Evolutionary conservation across 1,139 yeast genomes (phyloP), one percentile per base, ranked within the genome.

Genomic region (Pichia sp.): DNA sequence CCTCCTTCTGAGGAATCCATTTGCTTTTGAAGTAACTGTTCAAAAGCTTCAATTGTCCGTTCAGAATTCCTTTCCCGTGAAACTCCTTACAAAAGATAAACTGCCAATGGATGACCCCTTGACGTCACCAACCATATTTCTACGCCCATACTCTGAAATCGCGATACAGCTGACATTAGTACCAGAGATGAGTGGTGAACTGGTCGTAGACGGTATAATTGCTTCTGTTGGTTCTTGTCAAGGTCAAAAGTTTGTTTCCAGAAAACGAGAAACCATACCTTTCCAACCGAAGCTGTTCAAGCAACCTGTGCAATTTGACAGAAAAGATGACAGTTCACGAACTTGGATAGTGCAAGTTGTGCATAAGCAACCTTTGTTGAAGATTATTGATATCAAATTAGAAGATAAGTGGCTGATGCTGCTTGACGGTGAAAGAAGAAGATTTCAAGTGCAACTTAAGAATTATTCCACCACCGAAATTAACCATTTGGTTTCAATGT

Each of bases 1-100:
- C 15, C 62, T 85, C 1, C 63, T 67, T 3, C 51, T 91, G 9
- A 91, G 83, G 50, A 91, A 91, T 52, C 95, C 96, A 3, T 86
- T 77, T 59, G 72, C 75, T 10, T 86, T 85, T 56, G 86, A 80
- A 33, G 59, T 88, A 10, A 80, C 76, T 30, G 62, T 91, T 4
- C 63, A 64, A 23, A 75, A 74, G 32, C 55, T 85, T 3, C 56
- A 60, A 28, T 58, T 79, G 3, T 63, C 62, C 0, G 56, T 72
- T 56, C 14, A 45, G 8, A 53, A 58, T 13, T 47, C 38, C 5
- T 55, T 58, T 32, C 33, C 40, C 15, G 12, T 43, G 9, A 35
- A 35, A 8, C 7, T 34, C 6, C 10, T 15, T 10, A 20, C 35
- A 2, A 12, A 31, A 3, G 41, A 37, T 13, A 31, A 38, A 12